These are phyloP conservation scores for Trichoderma sp. DNA, from an alignment of 2,329 filamentous ascomycete genomes.

Conservation along the genomic window DNA sequence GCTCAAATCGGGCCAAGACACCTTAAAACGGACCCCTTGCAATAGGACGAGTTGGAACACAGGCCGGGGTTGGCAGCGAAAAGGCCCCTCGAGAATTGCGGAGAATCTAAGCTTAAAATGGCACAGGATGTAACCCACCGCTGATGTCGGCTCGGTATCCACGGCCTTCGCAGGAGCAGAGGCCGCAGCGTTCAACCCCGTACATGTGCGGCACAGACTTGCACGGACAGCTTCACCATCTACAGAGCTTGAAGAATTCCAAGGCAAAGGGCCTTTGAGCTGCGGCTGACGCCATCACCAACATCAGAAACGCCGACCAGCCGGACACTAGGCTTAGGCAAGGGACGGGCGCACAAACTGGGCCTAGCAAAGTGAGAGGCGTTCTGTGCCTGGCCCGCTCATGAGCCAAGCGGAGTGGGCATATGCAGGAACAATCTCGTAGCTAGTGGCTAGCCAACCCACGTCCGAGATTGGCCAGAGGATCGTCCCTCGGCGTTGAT, in stretches of 20 bases:
- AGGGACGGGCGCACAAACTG: neutral
- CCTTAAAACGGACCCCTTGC: conserved; percentile 10
- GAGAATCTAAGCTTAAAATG: conserved; percentile 20
- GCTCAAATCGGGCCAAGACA: conserved; percentile 17
- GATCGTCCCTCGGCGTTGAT: conserved; percentile 20
- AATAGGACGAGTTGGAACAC: neutral
- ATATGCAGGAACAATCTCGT: conserved; percentile 38
- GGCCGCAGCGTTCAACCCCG: neutral
- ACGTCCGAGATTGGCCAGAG: conserved; percentile 21
- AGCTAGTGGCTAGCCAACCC: conserved; percentile 27
- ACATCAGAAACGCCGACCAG: conserved; percentile 19
- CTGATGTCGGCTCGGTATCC: neutral
- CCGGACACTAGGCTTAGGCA: conserved; percentile 3
- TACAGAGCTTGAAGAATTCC: neutral
- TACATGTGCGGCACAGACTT: neutral
- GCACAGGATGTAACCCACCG: conserved; percentile 9
- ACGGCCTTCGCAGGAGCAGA: neutral
- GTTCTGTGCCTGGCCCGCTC: conserved; percentile 17
- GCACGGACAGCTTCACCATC: neutral
- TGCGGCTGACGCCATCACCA: conserved; percentile 7
- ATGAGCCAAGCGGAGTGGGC: conserved; percentile 25
- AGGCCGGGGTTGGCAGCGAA: neutral
- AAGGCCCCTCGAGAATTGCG: neutral
- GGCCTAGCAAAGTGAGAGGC: conserved; percentile 3
- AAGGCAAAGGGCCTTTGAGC: neutral